Percentiles rank a stretch among this genome's conserved stretches.
These are phyloP conservation scores for Aspergillus fructus DNA, from an alignment of 2,329 filamentous ascomycete species.

Conservation along the genomic window DNA sequence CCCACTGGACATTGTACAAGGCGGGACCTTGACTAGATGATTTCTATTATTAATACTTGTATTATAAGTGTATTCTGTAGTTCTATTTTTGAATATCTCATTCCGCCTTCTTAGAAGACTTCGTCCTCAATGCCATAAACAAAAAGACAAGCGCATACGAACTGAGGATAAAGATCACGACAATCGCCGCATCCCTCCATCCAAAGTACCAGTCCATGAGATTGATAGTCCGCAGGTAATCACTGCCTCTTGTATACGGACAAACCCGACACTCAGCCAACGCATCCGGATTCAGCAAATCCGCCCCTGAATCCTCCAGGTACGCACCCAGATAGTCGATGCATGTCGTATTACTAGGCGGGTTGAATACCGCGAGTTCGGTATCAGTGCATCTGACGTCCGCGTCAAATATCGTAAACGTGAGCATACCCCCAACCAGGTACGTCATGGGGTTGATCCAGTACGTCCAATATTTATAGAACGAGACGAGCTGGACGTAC, in stretches of 20 bases:
- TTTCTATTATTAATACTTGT: no score
- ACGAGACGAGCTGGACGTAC: conserved; percentile 60
- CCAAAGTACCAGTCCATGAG: conserved; percentile 15
- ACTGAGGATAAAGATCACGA: conserved; percentile 12
- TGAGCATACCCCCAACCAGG: conserved; percentile 57
- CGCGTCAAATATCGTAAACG: conserved; percentile 51
- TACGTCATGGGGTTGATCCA: conserved; percentile 63
- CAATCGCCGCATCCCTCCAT: conserved; percentile 14
- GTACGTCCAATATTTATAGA: conserved; percentile 68
- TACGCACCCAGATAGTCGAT: no score
- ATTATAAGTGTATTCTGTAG: no score
- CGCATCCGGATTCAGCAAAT: no score
- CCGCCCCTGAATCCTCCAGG: no score
- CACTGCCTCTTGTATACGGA: no score
- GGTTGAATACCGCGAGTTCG: conserved; percentile 52
- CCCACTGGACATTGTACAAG: no score
- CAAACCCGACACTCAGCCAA: no score
- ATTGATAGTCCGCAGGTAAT: background rate
- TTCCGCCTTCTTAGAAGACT: no score
- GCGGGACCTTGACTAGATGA: no score
- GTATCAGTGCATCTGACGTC: conserved; percentile 47
- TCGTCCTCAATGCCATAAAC: no score
- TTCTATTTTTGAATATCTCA: no score
- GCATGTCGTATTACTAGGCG: conserved; percentile 1
- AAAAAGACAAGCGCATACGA: conserved; percentile 12